Conservation (phyloP, 179 eudicot genomes). For the Nepenthes alata region DNA sequence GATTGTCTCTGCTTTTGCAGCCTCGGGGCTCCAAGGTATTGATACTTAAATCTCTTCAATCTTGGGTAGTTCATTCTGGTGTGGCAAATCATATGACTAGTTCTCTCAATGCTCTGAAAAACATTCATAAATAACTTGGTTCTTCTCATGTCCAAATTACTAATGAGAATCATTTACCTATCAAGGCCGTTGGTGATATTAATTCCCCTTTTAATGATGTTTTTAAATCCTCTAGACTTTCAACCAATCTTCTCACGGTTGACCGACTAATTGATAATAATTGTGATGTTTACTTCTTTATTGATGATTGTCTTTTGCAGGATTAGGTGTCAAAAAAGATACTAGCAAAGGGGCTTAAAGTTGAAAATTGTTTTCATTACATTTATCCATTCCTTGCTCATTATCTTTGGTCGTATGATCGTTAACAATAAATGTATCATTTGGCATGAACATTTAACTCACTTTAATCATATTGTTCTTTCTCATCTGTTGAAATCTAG, state of each 20-base stretch:
- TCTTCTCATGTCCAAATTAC: not conserved
- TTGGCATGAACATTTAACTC: conserved; percentile 1
- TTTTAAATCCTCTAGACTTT: not conserved
- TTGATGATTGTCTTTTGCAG: not conserved
- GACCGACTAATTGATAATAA: not conserved
- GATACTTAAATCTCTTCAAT: not conserved
- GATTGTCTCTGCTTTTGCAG: not conserved
- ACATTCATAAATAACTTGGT: not conserved
- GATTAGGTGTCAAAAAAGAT: too few species aligned
- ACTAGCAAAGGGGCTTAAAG: not conserved
- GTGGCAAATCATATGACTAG: not conserved
- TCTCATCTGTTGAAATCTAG: not conserved
- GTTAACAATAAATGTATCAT: not conserved
- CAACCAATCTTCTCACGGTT: not conserved
- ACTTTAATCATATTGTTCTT: not conserved
- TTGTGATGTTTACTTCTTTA: not conserved
- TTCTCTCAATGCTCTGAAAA: not conserved
- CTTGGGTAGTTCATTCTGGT: not conserved
- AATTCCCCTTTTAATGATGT: not conserved
- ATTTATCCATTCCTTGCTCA: not conserved
- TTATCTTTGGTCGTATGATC: not conserved
- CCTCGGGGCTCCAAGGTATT: conserved; percentile 1
- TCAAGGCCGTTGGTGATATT: not conserved
- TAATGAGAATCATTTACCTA: not conserved
- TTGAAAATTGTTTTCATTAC: not conserved